Base-by-base conservation (phyloP, 371 early-diverging fungal genomes). In the Batrachochytrium dendrobatidis region DNA sequence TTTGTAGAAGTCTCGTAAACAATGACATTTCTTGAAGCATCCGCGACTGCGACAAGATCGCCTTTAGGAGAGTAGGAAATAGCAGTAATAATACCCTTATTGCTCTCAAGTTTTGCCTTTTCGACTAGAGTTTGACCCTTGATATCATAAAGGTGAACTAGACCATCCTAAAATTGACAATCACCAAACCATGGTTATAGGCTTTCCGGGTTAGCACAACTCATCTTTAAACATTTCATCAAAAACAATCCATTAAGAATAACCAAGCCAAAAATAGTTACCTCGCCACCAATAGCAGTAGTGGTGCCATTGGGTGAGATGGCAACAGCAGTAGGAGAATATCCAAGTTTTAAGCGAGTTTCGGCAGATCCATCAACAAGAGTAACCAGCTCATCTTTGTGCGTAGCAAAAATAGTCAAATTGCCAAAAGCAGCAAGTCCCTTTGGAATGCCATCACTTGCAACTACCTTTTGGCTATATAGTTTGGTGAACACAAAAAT, bases 11-110 rank as follows among this genome's bases (percentile, higher is more conserved):
- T 68, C 55, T 86, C 82, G 59, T 85, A 89, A 2, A 91, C 86
- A 46, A 81, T 66, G 33, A 97, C 87, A 62, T 86, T 89, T 48
- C 95, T 87, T 4, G 81, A 79, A 15, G 83, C 71, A 64, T 95
- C 93, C 30, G 89, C 95, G 0, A 83, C 85, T 5, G 95, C 95
- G 45, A 95, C 63, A 51, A 87, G 65, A 0, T 68, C 66, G 18
- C 88, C 77, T 30, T 73, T 65, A 15, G 92, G 90, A 34, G 88
- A 87, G 65, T 83, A 87, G 0, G 89, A 77, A 46, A 95, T 61
- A 4, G 84, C 75, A 0, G 93, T 87, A 64, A 93, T 82, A 6
- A 83, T 74, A 12, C 89, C 86, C 7, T 76, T 73, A 63, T 85
- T 84, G 34, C 66, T 63, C 48, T 70, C 66, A 20, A 84, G 53